A percentile compares a stretch with the other conserved stretches of the same genome.
phyloP scores from a whole-genome alignment of 768 basidiomycete genomes.

The Hericium rajendrae region DNA sequence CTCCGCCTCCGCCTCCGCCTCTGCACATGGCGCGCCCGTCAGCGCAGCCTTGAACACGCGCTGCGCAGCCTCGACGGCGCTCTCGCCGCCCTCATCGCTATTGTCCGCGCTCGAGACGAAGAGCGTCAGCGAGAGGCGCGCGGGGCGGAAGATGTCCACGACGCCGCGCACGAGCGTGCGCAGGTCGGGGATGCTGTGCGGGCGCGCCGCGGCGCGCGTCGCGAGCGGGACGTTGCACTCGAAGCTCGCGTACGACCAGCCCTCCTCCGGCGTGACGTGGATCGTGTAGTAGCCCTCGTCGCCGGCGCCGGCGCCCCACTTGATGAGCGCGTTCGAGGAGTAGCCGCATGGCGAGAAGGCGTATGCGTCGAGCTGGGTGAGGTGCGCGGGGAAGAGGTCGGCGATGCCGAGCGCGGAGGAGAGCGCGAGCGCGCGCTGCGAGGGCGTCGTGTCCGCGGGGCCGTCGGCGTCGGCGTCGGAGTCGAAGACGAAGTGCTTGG shows the following conservation, averaged over 20 bases:
- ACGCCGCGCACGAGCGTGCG: conserved; percentile 79
- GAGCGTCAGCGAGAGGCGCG: conserved; percentile 73
- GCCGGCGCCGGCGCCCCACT: conserved; percentile 34
- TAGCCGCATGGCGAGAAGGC: conserved; percentile 95
- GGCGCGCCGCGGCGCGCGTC: conserved; percentile 25
- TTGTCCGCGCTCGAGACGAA: conserved; percentile 69
- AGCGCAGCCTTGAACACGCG: conserved; percentile 63
- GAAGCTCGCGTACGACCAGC: conserved; percentile 98
- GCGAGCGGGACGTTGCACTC: conserved; percentile 90
- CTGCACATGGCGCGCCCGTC: conserved; percentile 13
- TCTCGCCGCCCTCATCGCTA: conserved; percentile 40
- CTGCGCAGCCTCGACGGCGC: conserved; percentile 62
- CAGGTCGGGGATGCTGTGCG: conserved; percentile 57
- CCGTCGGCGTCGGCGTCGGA: conserved; percentile 14
- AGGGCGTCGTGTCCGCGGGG: conserved; percentile 24
- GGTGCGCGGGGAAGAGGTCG: conserved; percentile 66
- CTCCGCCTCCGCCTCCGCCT: conserved; percentile 1
- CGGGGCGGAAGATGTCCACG: conserved; percentile 88
- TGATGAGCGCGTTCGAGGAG: conserved; percentile 83
- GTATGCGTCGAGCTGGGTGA: conserved; percentile 85
- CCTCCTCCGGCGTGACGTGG: conserved; percentile 96
- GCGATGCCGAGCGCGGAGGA: conserved; percentile 72
- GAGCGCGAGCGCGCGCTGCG: conserved; percentile 46
- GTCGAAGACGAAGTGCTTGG: conserved; percentile 63
- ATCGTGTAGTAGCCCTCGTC: conserved; percentile 97